Conservation (phyloP, 1,139 yeast species). For the Blastobotrys persicus region DNA sequence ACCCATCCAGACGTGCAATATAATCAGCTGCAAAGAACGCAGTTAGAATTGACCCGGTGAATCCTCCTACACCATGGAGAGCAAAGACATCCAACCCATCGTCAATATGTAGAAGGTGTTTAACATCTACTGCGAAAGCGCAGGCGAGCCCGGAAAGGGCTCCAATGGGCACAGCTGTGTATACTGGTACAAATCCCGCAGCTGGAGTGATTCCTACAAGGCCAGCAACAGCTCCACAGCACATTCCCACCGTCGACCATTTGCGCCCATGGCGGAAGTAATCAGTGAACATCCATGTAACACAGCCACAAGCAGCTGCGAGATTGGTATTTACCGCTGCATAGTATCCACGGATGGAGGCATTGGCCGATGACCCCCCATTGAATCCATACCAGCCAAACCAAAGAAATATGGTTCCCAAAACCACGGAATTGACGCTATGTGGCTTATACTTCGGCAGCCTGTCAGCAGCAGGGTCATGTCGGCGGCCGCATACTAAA, state of each 20-base stretch:
- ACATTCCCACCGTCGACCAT: conserved; percentile 93
- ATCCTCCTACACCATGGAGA: conserved; percentile 92
- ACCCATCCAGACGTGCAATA: conserved; percentile 69
- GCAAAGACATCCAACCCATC: conserved; percentile 97
- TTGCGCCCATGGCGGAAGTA: conserved; percentile 83
- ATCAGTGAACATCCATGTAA: conserved; percentile 91
- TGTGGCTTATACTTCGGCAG: conserved; percentile 91
- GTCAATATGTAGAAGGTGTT: conserved; percentile 70
- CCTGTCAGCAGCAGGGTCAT: conserved; percentile 57
- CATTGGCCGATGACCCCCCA: conserved; percentile 66
- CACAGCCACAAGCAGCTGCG: conserved; percentile 89
- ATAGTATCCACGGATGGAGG: conserved; percentile 14
- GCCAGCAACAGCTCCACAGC: conserved; percentile 93
- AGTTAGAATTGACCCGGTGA: conserved; percentile 76
- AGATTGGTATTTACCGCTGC: conserved; percentile 67
- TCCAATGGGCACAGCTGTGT: conserved; percentile 84
- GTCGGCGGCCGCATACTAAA: conserved; percentile 84
- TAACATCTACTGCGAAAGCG: conserved; percentile 81
- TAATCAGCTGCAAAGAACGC: conserved; percentile 94
- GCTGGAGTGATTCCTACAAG: conserved; percentile 96
- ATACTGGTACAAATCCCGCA: conserved; percentile 92
- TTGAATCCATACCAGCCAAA: conserved; percentile 98
- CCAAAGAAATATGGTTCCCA: conserved; percentile 94
- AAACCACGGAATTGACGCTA: conserved; percentile 81
- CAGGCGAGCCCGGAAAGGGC: conserved; percentile 73